Evolutionary conservation across 208 protist genomes (phyloP).

Genomic region (Naegleria lovaniensis): DNA sequence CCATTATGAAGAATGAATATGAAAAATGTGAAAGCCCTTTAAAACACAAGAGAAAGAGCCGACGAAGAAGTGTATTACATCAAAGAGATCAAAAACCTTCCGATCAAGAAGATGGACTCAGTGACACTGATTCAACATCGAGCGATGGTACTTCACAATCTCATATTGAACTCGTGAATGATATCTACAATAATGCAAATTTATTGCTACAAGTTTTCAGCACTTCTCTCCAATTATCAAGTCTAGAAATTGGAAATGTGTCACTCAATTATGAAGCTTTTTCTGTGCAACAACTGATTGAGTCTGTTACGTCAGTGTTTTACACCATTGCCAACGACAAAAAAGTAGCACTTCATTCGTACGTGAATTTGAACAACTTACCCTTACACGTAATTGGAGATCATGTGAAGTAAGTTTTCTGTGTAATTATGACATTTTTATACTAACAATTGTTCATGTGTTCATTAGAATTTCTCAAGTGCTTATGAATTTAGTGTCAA

Average conservation of each 20-base stretch:
- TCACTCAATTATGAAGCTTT: background rate
- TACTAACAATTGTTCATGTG: no score
- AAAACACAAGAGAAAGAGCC: background rate
- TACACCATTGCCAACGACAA: background rate
- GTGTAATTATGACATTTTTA: no score
- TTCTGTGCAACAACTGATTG: background rate
- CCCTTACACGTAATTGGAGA: background rate
- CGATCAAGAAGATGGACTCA: background rate
- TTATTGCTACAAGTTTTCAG: background rate
- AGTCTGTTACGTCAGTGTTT: background rate
- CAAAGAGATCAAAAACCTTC: background rate
- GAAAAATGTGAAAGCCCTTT: background rate
- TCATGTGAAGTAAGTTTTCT: background rate
- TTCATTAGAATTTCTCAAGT: background rate
- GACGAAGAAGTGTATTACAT: background rate
- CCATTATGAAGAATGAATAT: background rate
- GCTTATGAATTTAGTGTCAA: background rate
- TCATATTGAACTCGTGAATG: background rate
- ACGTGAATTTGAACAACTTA: background rate
- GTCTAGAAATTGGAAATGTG: background rate
- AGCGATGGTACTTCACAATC: background rate
- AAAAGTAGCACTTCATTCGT: background rate
- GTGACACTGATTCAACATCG: background rate
- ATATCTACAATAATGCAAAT: background rate
- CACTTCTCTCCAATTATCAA: background rate